These are phyloP conservation scores for Cerrena zonata DNA, from an alignment of 1,284 basidiomycete genomes.

Conservation along the genomic window DNA sequence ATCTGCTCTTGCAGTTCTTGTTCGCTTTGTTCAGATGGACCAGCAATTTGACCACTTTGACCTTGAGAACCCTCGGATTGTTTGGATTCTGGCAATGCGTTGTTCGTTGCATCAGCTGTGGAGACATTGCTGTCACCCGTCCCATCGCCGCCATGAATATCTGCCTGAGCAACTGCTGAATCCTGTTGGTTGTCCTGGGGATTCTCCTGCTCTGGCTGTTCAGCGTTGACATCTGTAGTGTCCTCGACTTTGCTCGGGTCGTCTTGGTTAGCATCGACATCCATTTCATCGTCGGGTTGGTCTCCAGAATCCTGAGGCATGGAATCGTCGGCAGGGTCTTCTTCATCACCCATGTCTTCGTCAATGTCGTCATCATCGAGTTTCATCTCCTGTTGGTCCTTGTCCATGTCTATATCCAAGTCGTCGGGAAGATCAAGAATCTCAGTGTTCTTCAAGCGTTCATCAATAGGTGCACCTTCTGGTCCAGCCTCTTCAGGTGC, in stretches of 20 bases:
- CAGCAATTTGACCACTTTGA: conserved; percentile 1
- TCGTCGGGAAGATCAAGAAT: conserved; percentile 82
- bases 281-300: conserved; percentile 5
- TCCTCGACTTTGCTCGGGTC: conserved; percentile 17
- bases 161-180: conserved; percentile 34
- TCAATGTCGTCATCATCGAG: conserved; percentile 34
- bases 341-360: conserved; percentile 16
- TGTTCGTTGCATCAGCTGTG: conserved; percentile 12
- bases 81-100: conserved; percentile 9
- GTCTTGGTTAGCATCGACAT: conserved; percentile 19
- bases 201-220: conserved; percentile 6
- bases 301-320: conserved; percentile 14
- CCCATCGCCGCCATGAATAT: conserved; percentile 33
- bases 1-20: not conserved
- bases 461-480: conserved; percentile 65
- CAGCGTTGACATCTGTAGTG: conserved; percentile 18
- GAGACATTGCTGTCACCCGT: conserved; percentile 9
- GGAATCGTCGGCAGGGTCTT: conserved; percentile 14
- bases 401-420: conserved; percentile 53
- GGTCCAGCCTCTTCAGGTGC: conserved; percentile 36
- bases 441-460: conserved; percentile 69
- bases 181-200: conserved; percentile 11
- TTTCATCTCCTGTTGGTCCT: conserved; percentile 24
- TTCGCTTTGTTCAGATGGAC: conserved; percentile 3
- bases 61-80: not conserved